Percentiles rank a stretch among this genome's conserved stretches.
Evolutionary conservation across 352 stramenopile genomes (phyloP).

Genomic region (Peronosclerospora sorghi): DNA sequence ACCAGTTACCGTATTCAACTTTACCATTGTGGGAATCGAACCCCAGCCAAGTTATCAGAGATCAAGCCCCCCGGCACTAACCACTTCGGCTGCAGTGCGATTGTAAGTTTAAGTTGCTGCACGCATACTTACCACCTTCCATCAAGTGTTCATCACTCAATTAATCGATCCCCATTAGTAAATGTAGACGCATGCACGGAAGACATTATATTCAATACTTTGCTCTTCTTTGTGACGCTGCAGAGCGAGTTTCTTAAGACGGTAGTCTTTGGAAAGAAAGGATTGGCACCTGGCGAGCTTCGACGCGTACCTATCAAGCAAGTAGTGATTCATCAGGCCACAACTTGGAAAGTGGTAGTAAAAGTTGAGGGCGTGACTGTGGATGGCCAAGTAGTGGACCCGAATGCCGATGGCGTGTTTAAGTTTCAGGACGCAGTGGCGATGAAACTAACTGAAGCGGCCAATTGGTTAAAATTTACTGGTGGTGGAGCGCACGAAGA

Average conservation of each 20-base stretch:
- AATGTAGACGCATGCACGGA: no score
- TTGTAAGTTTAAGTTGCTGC: no score
- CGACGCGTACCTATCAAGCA: constrained; percentile 28
- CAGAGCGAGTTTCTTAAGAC: constrained; percentile 40
- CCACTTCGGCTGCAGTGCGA: no score
- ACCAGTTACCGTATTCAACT: no score
- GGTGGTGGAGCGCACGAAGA: constrained; percentile 26
- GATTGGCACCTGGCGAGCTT: constrained; percentile 33
- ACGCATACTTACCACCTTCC: no score
- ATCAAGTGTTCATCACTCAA: no score
- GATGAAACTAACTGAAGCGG: constrained; percentile 45
- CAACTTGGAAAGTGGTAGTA: constrained; percentile 43
- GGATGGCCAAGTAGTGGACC: constrained; percentile 31
- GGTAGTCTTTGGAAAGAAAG: constrained; percentile 46
- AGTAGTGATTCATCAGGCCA: constrained; percentile 34
- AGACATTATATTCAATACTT: no score
- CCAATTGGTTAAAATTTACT: constrained; percentile 26
- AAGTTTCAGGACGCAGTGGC: constrained; percentile 34
- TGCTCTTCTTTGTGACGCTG: constrained; percentile 44
- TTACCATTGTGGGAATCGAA: no score
- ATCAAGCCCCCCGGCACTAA: no score
- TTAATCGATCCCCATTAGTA: no score
- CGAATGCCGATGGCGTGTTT: constrained; percentile 30
- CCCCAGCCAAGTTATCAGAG: no score
- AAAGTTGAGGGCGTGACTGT: constrained; percentile 38